Evolutionary conservation across 2,329 filamentous ascomycete genomes (phyloP), one percentile per base, ranked within the genome.

Genomic region (Aspergillus pseudonomiae): DNA sequence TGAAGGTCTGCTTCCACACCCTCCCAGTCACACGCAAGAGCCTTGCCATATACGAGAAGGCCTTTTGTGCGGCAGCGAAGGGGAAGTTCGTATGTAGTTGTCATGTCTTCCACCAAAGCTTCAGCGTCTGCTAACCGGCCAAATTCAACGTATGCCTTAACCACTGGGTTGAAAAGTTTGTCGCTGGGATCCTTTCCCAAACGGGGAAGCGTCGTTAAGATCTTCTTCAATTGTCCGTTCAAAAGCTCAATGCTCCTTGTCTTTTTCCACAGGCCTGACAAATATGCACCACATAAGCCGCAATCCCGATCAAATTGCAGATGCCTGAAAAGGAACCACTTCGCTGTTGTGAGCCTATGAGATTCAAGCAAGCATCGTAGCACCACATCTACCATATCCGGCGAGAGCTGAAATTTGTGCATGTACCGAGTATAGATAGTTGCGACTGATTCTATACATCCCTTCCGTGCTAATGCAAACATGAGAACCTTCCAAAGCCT

Each of bases 261-360:
- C 63, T 79, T 81, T 63, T 73, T 77, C 78, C 78, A 80, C 6
- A 80, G 52, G 2, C 74, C 74, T 24, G 69, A 67, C 24, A 81
- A 72, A 63, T 76, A 81, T 16, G 76, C 71, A 34, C 77, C 75
- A 46, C 73, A 76, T 24, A 80, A 57, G 5, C 73, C 73, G 59
- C 77, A 78, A 39, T 74, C 70, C 6, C 67, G 60, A 58, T 80
- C 78, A 57, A 75, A 59, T 46, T 69, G 59, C 43, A 80, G 62
- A 50, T 74, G 71, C 16, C 71, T 66, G 43, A 74, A 73, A 34
- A 80, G 70, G 26, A 81, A 65, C 58, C 63, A 71, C 55, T 78
- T 78, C n/a, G 79, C 79, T 2, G 73, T 70, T 21, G 70, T 71
- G 46, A 80, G 66, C 24, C 79, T 65, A 53, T 75, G 74, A 1